A percentile compares a stretch with the other conserved stretches of the same genome.
Conservation (phyloP, 2,329 filamentous ascomycete genomes). For the Colletotrichum sidae region DNA sequence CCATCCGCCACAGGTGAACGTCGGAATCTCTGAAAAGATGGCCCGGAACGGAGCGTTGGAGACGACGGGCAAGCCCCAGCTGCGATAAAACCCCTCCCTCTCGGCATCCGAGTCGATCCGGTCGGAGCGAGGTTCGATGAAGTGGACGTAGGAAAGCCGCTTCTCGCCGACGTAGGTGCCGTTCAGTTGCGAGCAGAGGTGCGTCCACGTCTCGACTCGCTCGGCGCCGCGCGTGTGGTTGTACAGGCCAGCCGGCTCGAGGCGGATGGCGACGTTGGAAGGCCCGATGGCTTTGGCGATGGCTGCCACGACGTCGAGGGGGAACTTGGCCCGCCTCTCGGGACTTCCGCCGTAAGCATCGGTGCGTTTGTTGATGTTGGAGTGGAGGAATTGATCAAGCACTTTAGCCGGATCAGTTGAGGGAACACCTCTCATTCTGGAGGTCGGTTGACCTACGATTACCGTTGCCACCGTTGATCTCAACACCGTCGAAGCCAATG, state of each 20-base stretch:
- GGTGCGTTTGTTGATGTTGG: slow-evolving; percentile 44
- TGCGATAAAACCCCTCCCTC: slow-evolving; percentile 50
- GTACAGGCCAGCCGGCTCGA: slow-evolving; percentile 57
- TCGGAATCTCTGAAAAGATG: slow-evolving; percentile 45
- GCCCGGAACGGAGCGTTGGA: slow-evolving; percentile 41
- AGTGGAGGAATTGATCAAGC: slow-evolving; percentile 40
- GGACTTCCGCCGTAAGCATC: slow-evolving; percentile 47
- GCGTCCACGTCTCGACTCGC: slow-evolving; percentile 59
- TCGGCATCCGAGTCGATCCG: slow-evolving; percentile 52
- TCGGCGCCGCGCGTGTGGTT: slow-evolving; percentile 58
- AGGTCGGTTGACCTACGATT: slow-evolving; percentile 25
- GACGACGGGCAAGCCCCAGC: slow-evolving; percentile 46
- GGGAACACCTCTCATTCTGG: background rate
- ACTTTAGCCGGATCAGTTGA: slow-evolving; percentile 3
- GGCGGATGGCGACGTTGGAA: slow-evolving; percentile 42
- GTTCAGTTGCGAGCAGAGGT: slow-evolving; percentile 55
- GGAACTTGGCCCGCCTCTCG: slow-evolving; percentile 46
- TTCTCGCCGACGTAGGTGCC: slow-evolving; percentile 43
- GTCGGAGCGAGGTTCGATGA: slow-evolving; percentile 61
- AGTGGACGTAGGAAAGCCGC: slow-evolving; percentile 58
- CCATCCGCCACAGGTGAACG: slow-evolving; percentile 42
- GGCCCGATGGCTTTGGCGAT: slow-evolving; percentile 44
- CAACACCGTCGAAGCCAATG: slow-evolving; percentile 64
- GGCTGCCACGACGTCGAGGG: slow-evolving; percentile 45
- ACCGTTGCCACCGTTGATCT: slow-evolving; percentile 43